Base-by-base conservation (phyloP, 768 basidiomycete species). In the Leccinum sublutescens region DNA sequence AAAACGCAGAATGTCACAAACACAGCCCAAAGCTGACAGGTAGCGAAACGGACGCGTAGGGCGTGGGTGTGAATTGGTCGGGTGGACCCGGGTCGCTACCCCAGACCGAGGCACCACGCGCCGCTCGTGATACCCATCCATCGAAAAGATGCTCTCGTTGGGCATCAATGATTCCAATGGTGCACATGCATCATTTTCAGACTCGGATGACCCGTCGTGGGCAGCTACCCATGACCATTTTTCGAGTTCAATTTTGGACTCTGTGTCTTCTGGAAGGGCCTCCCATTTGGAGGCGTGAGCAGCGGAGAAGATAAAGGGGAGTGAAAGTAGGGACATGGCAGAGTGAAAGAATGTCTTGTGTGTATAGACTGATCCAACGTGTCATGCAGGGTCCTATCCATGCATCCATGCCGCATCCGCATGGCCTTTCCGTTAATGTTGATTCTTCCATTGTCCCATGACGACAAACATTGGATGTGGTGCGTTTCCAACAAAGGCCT, bases 241-340 rank as follows among this genome's bases (percentile, higher is more conserved):
- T n/a, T 56, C 54, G 2, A 4, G 34, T 23, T 34, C 56, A n/a
- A 53, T 27, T 49, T 19, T 27, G n/a, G 47, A 45, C 11, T 52
- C 49, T 9, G 48, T 25, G 12, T 54, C 61, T 50, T 56, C 40
- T 5, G 61, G 54, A 45, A 70, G 50, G 4, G 58, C 10, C 17
- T 66, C 68, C 71, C 69, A 73, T 53, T 62, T 66, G 25, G 69
- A 62, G 49, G 61, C 10, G 31, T 75, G 74, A 7, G 74, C 66
- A 19, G 74, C 74, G 3, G 74, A 75, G 51, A 75, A 71, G 51
- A 75, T 59, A 17, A 73, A 66, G 3, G 50, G 53, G n/a, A 70
- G 48, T 5, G 64, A 48, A 12, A 63, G 36, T n/a, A 54, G 52
- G 52, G 67, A 66, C 67, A 67, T 66, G 47, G 50, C 54, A 31